phyloP scores from a whole-genome alignment of 1,284 basidiomycete species.

The Ceratobasidium papillatum region DNA sequence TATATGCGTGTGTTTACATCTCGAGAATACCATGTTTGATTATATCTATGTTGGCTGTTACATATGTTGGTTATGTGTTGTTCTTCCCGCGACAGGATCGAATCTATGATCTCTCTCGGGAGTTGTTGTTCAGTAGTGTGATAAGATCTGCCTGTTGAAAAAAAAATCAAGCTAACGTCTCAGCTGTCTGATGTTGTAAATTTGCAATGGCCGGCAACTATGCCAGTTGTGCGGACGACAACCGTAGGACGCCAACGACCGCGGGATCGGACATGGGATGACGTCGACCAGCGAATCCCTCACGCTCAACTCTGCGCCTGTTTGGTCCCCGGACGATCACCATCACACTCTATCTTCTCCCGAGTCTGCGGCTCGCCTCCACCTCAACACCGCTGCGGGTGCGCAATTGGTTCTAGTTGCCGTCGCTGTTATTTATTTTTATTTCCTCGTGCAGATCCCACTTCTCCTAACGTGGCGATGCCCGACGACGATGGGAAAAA shows the following conservation, averaged over 20 bases:
- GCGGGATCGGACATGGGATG: constrained; percentile 16
- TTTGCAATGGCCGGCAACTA: constrained; percentile 24
- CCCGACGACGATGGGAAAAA: not conserved
- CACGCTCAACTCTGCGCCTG: not conserved
- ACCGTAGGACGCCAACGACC: not conserved
- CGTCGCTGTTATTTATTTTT: not conserved
- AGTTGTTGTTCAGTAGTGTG: not conserved
- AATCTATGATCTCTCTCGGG: constrained; percentile 15
- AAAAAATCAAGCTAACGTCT: not conserved
- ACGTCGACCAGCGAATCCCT: constrained; percentile 7
- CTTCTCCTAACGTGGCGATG: not conserved
- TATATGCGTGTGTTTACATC: constrained; percentile 9
- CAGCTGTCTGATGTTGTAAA: not conserved
- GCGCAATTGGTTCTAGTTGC: not conserved
- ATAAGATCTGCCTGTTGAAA: not conserved
- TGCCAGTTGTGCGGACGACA: not conserved
- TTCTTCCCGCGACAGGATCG: not conserved
- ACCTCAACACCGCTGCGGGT: not conserved
- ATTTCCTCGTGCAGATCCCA: not conserved
- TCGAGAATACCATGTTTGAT: constrained; percentile 19
- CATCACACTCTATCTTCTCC: not conserved
- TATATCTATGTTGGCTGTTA: not conserved
- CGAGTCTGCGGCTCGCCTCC: constrained; percentile 14
- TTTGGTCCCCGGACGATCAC: constrained; percentile 28
- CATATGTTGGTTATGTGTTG: constrained; percentile 3